Base-by-base conservation (phyloP, 192 early-diverging fungal genomes). In the Entomortierella lignicola region DNA sequence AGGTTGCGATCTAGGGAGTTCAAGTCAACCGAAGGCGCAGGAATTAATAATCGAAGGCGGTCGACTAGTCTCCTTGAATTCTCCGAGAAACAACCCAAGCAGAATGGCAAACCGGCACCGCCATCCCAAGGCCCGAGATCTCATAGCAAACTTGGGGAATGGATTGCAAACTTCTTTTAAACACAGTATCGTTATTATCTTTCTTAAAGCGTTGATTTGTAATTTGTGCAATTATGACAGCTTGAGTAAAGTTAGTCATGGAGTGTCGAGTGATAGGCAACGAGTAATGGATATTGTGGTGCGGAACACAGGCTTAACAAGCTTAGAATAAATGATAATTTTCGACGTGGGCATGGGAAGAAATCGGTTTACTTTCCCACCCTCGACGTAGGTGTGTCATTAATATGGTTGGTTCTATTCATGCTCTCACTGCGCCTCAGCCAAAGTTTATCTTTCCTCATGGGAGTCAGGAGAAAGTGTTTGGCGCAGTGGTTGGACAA, bases 151-250 rank as follows among this genome's bases (percentile, higher is more conserved):
- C 32, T 75, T 52, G 56, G 65, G 12, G 65, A 68, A 44, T 75
- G 72, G 72, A 75, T 75, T 12, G 65, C 72, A 57, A 75, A 75
- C 65, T 75, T 75, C 57, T 68, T 75, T 56, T 75, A 68, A 31
- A 60, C 12, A 27, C 10, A 20, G 17, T 15, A 20, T 42, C 39
- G 6, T 42, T 42, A 10, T 42, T 42, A 42, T 13, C 6, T 42
- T 42, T 10, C 39, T 10, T 26, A 27, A 26, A 54, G 23, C 52
- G 25, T n/a, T n/a, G 6, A 58, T 31, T 37, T 37, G 56, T 37
- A 39, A 20, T 47, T 20, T 20, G 44, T 20, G 44, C 4, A 47
- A 20, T 15, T 20, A 12, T 47, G 44, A 15, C 20, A 12, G 12
- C 15, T 47, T 47, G 15, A 54, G 52, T 15, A 11, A 54, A 27